Percentiles rank a stretch among this genome's conserved stretches.
These are phyloP conservation scores for Heritiera fomes DNA, from an alignment of 345 rosid species.

Conservation along the genomic window DNA sequence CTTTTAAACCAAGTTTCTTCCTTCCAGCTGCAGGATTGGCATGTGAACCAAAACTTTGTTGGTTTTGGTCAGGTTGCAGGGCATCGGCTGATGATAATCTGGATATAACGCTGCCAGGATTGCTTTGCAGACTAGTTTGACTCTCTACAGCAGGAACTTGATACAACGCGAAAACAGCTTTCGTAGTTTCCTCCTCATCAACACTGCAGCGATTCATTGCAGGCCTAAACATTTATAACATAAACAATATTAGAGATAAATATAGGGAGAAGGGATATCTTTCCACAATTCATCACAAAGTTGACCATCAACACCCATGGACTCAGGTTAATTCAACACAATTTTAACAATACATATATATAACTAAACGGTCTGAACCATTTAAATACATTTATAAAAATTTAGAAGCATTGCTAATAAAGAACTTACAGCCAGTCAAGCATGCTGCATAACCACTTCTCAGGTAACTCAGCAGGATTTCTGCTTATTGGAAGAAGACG, in stretches of 20 bases:
- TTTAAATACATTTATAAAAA: not conserved
- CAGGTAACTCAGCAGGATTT: slow-evolving; percentile 67
- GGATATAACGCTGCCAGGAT: slow-evolving; percentile 31
- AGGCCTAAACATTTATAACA: slow-evolving; percentile 58
- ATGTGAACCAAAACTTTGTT: slow-evolving; percentile 30
- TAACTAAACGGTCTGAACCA: not conserved
- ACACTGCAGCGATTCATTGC: slow-evolving; percentile 73
- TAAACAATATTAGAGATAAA: slow-evolving; percentile 25
- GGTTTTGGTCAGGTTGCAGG: slow-evolving; percentile 32
- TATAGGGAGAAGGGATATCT: not conserved
- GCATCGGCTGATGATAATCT: slow-evolving; percentile 29
- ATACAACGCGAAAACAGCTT: slow-evolving; percentile 52
- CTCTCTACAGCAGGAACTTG: slow-evolving; percentile 44
- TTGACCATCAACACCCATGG: slow-evolving; percentile 1
- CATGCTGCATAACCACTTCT: slow-evolving; percentile 95
- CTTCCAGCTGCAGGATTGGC: slow-evolving; percentile 37
- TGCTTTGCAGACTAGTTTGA: slow-evolving; percentile 46
- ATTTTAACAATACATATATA: not conserved
- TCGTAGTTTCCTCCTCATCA: slow-evolving; percentile 77
- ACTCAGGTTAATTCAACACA: not conserved
- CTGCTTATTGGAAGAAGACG: slow-evolving; percentile 85
- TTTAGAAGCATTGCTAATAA: slow-evolving; percentile 8
- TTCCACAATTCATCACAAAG: slow-evolving; percentile 9
- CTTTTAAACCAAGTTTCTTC: slow-evolving; percentile 59
- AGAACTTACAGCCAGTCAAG: slow-evolving; percentile 96